A percentile compares a stretch with the other conserved stretches of the same genome.
phyloP scores from a whole-genome alignment of 345 rosid species.

The Gossypium australe region DNA sequence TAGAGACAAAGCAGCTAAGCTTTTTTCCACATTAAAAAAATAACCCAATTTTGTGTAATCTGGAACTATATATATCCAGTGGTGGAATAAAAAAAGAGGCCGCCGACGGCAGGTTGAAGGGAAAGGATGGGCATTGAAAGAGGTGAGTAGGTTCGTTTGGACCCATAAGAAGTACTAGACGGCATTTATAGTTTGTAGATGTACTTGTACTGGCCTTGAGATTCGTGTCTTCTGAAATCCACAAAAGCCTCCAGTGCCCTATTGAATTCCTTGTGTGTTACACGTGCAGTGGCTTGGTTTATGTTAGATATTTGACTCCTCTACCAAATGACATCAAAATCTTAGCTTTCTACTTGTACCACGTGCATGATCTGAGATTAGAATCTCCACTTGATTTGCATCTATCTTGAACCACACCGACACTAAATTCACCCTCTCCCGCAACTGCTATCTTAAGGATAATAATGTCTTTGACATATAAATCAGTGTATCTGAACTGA shows the following conservation, averaged over 20 bases:
- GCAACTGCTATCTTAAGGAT: not conserved
- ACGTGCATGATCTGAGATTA: conserved; percentile 1
- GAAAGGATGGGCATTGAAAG: not conserved
- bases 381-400: not conserved
- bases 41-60: not conserved
- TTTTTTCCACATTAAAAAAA: not conserved
- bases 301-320: not conserved
- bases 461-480: not conserved
- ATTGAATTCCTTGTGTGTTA: conserved; percentile 1
- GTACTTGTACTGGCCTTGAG: conserved; percentile 5
- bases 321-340: not conserved
- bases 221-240: not conserved
- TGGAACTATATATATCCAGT: not conserved
- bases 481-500: not conserved
- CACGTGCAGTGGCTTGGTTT: conserved; percentile 25
- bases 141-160: conserved; percentile 5
- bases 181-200: conserved; percentile 10
- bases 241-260: not conserved
- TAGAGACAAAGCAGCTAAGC: conserved; percentile 48
- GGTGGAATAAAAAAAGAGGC: not conserved
- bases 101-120: conserved; percentile 31
- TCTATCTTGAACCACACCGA: not conserved
- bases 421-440: not conserved
- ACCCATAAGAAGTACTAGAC: conserved; percentile 18
- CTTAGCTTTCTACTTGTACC: conserved; percentile 11